Conservation (phyloP, 1,284 basidiomycete species). For the Rhodotorula glutinis region DNA sequence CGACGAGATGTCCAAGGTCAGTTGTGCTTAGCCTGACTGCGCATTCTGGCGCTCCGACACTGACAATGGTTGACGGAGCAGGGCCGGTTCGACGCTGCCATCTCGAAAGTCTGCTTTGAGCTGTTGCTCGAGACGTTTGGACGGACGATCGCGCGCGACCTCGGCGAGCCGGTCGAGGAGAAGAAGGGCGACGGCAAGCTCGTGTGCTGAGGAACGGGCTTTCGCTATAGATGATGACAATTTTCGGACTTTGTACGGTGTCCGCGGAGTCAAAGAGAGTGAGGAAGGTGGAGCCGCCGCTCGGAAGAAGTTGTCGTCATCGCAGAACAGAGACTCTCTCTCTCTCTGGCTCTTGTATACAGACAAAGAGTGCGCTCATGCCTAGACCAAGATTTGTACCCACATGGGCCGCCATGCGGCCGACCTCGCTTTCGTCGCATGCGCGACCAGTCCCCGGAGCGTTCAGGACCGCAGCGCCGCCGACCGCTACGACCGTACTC, state of each 20-base stretch:
- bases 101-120: constrained; percentile 68
- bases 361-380: background rate
- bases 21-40: too few species aligned
- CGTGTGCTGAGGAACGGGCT: constrained; percentile 18
- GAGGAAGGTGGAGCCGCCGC: background rate
- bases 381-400: background rate
- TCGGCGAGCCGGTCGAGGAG: constrained; percentile 54
- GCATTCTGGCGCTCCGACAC: background rate
- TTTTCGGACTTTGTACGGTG: too few species aligned
- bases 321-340: background rate
- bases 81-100: constrained; percentile 86
- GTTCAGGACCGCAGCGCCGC: too few species aligned
- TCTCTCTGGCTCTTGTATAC: background rate
- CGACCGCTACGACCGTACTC: too few species aligned
- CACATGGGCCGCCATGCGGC: background rate
- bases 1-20: constrained; percentile 19
- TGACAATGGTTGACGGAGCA: background rate
- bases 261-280: too few species aligned
- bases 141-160: constrained; percentile 73
- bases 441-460: too few species aligned
- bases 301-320: background rate
- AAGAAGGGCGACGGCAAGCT: constrained; percentile 29
- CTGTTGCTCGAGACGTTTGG: constrained; percentile 94
- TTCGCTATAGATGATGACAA: background rate
- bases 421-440: background rate